Percentiles rank a stretch among this genome's conserved stretches.
Conservation (phyloP, 169 alveolate genomes). For the Theileria annulata region DNA sequence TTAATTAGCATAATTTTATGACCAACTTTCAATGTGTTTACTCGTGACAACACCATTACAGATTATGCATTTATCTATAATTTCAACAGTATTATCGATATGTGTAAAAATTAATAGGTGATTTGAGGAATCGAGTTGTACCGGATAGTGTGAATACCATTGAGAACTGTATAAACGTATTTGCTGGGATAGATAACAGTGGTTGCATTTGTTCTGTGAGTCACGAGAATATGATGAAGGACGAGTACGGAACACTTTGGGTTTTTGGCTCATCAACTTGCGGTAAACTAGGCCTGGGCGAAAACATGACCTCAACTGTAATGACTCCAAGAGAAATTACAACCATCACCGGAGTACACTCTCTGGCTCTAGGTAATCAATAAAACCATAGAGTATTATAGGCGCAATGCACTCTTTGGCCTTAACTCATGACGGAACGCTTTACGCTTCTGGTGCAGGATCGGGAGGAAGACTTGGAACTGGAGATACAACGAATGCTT, state of each 20-base stretch:
- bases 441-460: slow-evolving; percentile 85
- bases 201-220: slow-evolving; percentile 75
- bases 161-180: slow-evolving; percentile 78
- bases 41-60: neutral
- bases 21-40: neutral
- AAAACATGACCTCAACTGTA: slow-evolving; percentile 65
- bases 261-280: slow-evolving; percentile 86
- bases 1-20: too few species aligned
- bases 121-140: slow-evolving; percentile 68
- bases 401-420: slow-evolving; percentile 74
- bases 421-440: slow-evolving; percentile 69
- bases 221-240: slow-evolving; percentile 37
- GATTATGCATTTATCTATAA: too few species aligned
- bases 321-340: slow-evolving; percentile 77
- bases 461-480: slow-evolving; percentile 76
- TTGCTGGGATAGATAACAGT: slow-evolving; percentile 84
- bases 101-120: slow-evolving; percentile 54
- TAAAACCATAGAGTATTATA: neutral
- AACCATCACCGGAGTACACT: slow-evolving; percentile 69
- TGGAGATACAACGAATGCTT: slow-evolving; percentile 47
- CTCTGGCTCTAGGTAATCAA: slow-evolving; percentile 77
- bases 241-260: slow-evolving; percentile 78
- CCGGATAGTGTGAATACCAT: slow-evolving; percentile 77
- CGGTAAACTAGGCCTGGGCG: slow-evolving; percentile 87
- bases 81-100: slow-evolving; percentile 72